These are phyloP conservation scores for Diphasiastrum complanatum DNA, from an alignment of 83 land plant genomes.

Conservation along the genomic window DNA sequence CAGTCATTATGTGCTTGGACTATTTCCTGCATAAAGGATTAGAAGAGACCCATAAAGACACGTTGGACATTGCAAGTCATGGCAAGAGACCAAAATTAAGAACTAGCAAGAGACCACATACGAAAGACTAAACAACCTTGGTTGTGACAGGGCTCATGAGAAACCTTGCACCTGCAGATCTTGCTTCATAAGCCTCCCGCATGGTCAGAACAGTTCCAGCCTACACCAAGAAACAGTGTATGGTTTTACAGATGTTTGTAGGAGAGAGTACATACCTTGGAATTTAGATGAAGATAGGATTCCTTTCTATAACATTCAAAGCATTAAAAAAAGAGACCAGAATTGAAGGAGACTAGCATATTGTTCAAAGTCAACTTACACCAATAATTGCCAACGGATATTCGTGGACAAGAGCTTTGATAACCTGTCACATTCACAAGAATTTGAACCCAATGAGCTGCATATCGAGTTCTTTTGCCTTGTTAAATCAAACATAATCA, in stretches of 20 bases:
- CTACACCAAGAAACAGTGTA: conserved; percentile 21
- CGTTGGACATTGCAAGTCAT: background rate
- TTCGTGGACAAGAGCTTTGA: conserved; percentile 36
- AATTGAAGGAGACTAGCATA: background rate
- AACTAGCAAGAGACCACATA: no score
- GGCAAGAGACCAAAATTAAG: no score
- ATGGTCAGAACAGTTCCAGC: conserved; percentile 70
- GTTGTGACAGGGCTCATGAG: conserved; percentile 76
- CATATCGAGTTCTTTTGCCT: no score
- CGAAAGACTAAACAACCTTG: conserved; percentile 37
- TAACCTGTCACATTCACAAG: no score
- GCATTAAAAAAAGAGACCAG: background rate
- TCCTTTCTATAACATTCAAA: background rate
- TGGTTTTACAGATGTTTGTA: background rate
- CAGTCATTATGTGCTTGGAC: conserved; percentile 23
- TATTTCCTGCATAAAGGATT: conserved; percentile 40
- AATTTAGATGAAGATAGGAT: background rate
- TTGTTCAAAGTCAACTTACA: conserved; percentile 41
- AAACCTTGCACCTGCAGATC: conserved; percentile 65
- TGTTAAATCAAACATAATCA: no score
- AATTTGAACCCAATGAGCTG: no score
- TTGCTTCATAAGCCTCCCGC: conserved; percentile 56
- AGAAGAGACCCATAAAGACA: background rate
- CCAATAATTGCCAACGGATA: conserved; percentile 52
- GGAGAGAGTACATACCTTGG: background rate